Base-by-base conservation (phyloP, 2,329 filamentous ascomycete species). In the Lomentospora prolificans region DNA sequence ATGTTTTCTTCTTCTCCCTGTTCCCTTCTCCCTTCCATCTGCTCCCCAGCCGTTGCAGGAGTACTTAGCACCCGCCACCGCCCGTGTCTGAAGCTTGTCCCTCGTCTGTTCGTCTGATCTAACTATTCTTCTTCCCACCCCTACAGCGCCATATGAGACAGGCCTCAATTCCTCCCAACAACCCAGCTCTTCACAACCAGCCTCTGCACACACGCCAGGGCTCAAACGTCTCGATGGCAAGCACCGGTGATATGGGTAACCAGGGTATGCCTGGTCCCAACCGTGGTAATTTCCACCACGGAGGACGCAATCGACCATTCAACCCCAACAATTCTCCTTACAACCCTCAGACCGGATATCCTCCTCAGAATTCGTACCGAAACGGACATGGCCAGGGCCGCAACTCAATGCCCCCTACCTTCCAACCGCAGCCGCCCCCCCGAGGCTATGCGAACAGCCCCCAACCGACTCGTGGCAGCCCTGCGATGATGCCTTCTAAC, bases 161-260 rank as follows among this genome's bases (percentile, higher is more conserved):
- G 30, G 81, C 85, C 55, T 74, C 79, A 60, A 82, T 82, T 51
- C 75, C 82, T 62, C 78, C 82, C 58, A 81, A 85, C 62, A 80
- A 80, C 61, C 79, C 80, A 58, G 76, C 79, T 58, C 75, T 84
- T 63, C 80, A 78, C 58, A 73, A 81, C 55, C 86, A 87, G 64
- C 78, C 82, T n/a, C 81, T 74, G 61, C 91, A 97, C 71, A 81
- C 89, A 64, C 87, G 92, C 65, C 86, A 90, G 63, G 87, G 92
- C 68, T 96, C 92, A 28, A 86, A 86, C 36, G 90, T 94, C 66
- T 95, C 89, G 22, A 79, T 84, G 50, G 70, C 72, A 25, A 67
- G 66, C 58, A 64, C 62, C 36, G 62, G 59, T 17, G 59, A 60
- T 27, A 59, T 60, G 58, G 57, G 56, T 36, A 55, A 54, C 25